These are phyloP conservation scores for Spongispora temasekensis DNA, from an alignment of 1,284 basidiomycete species.

Conservation along the genomic window DNA sequence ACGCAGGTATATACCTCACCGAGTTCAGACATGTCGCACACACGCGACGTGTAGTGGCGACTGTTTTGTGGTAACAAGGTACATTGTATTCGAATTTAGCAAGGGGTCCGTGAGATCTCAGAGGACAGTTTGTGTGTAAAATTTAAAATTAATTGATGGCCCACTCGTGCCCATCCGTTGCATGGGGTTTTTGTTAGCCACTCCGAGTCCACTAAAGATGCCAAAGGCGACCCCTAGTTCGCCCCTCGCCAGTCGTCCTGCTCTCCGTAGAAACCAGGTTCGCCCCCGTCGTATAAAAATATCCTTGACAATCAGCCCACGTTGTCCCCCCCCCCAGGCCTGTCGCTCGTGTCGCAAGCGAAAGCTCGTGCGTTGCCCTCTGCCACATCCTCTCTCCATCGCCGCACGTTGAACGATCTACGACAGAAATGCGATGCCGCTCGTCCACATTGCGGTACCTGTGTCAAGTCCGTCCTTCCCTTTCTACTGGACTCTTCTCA, in stretches of 20 bases:
- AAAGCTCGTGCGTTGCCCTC: slow-evolving; percentile 60
- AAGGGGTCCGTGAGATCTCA: too few species aligned
- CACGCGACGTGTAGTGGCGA: slow-evolving; percentile 75
- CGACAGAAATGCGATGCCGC: slow-evolving; percentile 80
- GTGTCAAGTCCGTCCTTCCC: slow-evolving; percentile 62
- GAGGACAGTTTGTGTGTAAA: too few species aligned
- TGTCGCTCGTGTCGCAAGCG: slow-evolving; percentile 78
- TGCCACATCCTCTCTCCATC: neutral
- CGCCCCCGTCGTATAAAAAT: slow-evolving; percentile 11
- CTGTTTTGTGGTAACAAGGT: slow-evolving; percentile 68
- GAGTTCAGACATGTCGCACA: slow-evolving; percentile 77
- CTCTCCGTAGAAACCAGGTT: slow-evolving; percentile 79
- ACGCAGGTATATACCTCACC: slow-evolving; percentile 75
- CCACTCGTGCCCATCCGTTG: too few species aligned
- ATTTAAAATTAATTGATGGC: too few species aligned
- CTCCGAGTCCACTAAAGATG: slow-evolving; percentile 43
- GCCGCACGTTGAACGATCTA: slow-evolving; percentile 13
- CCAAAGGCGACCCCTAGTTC: slow-evolving; percentile 54
- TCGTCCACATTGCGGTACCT: slow-evolving; percentile 79
- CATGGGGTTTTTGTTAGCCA: too few species aligned
- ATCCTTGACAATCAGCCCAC: slow-evolving; percentile 3
- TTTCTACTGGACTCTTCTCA: slow-evolving; percentile 8
- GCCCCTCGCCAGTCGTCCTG: slow-evolving; percentile 49
- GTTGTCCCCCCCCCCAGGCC: slow-evolving; percentile 48
- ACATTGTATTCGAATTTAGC: too few species aligned